phyloP scores from a whole-genome alignment of 1,284 basidiomycete species.

The Trametes pubescens region DNA sequence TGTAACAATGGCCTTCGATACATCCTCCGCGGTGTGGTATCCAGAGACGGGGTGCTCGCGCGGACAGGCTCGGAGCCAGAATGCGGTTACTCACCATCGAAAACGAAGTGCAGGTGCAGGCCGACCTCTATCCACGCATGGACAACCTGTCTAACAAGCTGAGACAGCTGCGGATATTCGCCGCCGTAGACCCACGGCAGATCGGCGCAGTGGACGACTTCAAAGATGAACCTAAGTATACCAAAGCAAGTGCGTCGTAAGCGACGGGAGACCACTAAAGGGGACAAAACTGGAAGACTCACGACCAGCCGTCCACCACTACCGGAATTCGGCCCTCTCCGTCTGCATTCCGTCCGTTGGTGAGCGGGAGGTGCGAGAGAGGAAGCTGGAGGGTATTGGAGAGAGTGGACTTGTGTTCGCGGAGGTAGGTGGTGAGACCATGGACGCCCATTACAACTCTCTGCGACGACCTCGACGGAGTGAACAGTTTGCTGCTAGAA shows the following conservation, averaged over 20 bases:
- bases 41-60: background rate
- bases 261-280: background rate
- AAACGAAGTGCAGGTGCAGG: conserved; percentile 84
- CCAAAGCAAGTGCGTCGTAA: conserved; percentile 4
- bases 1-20: background rate
- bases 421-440: conserved; percentile 82
- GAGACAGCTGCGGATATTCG: conserved; percentile 73
- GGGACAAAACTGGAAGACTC: conserved; percentile 52
- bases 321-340: conserved; percentile 44
- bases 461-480: background rate
- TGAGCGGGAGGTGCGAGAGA: conserved; percentile 45
- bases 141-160: conserved; percentile 61
- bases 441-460: conserved; percentile 75
- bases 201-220: conserved; percentile 66
- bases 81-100: conserved; percentile 75
- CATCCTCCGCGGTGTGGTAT: too few species aligned
- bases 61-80: background rate
- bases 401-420: conserved; percentile 72
- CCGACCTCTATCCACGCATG: conserved; percentile 79
- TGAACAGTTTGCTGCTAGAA: too few species aligned
- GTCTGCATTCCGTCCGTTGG: conserved; percentile 10
- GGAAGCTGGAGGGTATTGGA: conserved; percentile 57
- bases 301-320: conserved; percentile 92
- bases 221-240: conserved; percentile 79
- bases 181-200: conserved; percentile 90